Conservation (phyloP, 371 early-diverging fungal species). For the Thermomucor indicae-seudaticae region DNA sequence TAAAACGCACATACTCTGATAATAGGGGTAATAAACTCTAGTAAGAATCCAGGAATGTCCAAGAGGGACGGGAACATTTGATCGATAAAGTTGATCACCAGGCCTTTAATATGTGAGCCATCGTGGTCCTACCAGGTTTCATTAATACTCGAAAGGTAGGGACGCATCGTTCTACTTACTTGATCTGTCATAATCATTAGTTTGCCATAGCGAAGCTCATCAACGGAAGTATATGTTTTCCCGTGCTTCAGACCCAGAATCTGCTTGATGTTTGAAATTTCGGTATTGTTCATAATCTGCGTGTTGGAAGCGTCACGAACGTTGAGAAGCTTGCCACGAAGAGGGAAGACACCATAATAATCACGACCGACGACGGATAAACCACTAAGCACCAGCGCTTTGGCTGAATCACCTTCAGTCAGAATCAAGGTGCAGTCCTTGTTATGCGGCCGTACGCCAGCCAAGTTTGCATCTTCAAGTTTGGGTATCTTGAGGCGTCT, state of each 20-base stretch:
- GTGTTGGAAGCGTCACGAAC: conserved; percentile 91
- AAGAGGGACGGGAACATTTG: conserved; percentile 96
- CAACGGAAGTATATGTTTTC: conserved; percentile 70
- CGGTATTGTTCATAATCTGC: conserved; percentile 86
- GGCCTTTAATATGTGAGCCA: conserved; percentile 99
- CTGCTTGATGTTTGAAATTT: conserved; percentile 92
- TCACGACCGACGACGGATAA: conserved; percentile 95
- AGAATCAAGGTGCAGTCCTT: conserved; percentile 95
- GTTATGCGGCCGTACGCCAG: conserved; percentile 78
- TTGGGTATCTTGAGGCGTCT: conserved; percentile 90
- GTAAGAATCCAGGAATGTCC: conserved; percentile 92
- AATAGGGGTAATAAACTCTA: conserved; percentile 99
- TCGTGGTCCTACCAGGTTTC: conserved; percentile 81
- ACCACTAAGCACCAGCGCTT: conserved; percentile 94
- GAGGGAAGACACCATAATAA: conserved; percentile 96
- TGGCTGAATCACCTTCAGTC: conserved; percentile 99
- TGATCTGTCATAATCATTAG: conserved; percentile 99
- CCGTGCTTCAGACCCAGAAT: conserved; percentile 98
- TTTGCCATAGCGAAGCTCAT: conserved; percentile 94
- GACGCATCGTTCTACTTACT: conserved; percentile 16
- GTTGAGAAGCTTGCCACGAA: conserved; percentile 98
- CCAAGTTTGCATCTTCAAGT: conserved; percentile 98
- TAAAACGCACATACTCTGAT: conserved; percentile 63
- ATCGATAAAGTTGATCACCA: conserved; percentile 98
- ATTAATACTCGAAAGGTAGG: background rate